Evolutionary conservation across 208 protist genomes (phyloP), one percentile per base, ranked within the genome.

Genomic region (Leishmania major): DNA sequence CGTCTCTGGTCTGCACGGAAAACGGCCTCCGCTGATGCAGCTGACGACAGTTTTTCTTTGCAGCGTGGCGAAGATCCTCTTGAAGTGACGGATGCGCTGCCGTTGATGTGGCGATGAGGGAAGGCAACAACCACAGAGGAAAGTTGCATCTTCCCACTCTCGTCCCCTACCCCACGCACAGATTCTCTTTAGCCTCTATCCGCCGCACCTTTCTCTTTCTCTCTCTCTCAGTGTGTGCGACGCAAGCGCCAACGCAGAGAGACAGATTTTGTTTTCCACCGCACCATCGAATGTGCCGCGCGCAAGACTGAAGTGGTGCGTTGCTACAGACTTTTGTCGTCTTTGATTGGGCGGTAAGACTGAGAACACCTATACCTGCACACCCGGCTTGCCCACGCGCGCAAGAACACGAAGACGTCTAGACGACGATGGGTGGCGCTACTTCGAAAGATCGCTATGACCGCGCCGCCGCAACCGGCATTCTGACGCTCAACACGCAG

Each of bases 381-480:
- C 57, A 35, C 55, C 25, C 15, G 7, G 57, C 74, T 49, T 15
- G 22, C 74, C 13, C 53, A 67, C 37, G 22, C 4, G 15, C 28
- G n/a, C 51, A 77, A 17, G 45, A 13, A 31, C 3, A 10, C 45
- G 11, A 43, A 25, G 2, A 1, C 22, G 4, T 17, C 28, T 53
- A 35, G 45, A 19, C 43, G 22, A 53, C 69, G 11, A 78, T 78
- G 74, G 74, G 74, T 0, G 6, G 35, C 15, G 51, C 55, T 64
- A 67, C 55, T 22, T 66, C 72, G 43, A 85, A 81, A 22, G 84
- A 90, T 10, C 85, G 86, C 59, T 76, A 83, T 35, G 84, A 89
- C 45, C 77, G 74, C 45, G 86, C 90, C 8, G 67, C 77, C 15
- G 66, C 55, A n/a, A 89, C 82, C 4, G 90, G 90, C 55, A 87